These are phyloP conservation scores for Tricholoma bakamatsutake DNA, from an alignment of 768 basidiomycete genomes.

Conservation along the genomic window DNA sequence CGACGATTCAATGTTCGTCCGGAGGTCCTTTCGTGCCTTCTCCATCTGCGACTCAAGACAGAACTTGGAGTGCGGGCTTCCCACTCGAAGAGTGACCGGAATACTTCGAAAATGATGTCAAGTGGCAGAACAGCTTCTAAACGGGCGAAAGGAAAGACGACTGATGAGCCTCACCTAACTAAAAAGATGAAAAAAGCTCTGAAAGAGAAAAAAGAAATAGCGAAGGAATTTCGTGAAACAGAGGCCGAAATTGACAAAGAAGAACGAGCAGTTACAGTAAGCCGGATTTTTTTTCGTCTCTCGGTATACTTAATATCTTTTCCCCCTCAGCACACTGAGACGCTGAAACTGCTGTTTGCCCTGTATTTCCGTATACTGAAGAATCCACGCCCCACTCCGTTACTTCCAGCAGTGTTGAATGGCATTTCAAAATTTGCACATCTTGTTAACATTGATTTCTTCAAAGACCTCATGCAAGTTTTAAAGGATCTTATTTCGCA, in stretches of 20 bases:
- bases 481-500: constrained; percentile 67
- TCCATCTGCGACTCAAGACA: constrained; percentile 79
- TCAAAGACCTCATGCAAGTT: constrained; percentile 88
- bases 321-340: constrained; percentile 83
- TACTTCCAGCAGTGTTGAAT: constrained; percentile 82
- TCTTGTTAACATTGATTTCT: constrained; percentile 97
- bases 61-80: constrained; percentile 82
- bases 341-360: constrained; percentile 93
- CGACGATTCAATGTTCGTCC: constrained; percentile 86
- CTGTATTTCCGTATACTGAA: constrained; percentile 96
- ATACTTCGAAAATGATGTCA: constrained; percentile 29
- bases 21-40: constrained; percentile 77
- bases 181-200: constrained; percentile 85
- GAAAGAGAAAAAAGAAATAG: constrained; percentile 86
- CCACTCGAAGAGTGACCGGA: constrained; percentile 57
- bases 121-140: constrained; percentile 40
- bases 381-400: constrained; percentile 66
- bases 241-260: constrained; percentile 92
- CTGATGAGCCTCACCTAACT: constrained; percentile 71
- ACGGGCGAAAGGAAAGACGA: constrained; percentile 51
- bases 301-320: constrained; percentile 2
- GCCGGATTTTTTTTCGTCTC: constrained; percentile 17
- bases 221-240: constrained; percentile 90
- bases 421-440: constrained; percentile 94
- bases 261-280: constrained; percentile 75